Evolutionary conservation across 768 basidiomycete genomes (phyloP).

Genomic region (Chalciporus chontae): DNA sequence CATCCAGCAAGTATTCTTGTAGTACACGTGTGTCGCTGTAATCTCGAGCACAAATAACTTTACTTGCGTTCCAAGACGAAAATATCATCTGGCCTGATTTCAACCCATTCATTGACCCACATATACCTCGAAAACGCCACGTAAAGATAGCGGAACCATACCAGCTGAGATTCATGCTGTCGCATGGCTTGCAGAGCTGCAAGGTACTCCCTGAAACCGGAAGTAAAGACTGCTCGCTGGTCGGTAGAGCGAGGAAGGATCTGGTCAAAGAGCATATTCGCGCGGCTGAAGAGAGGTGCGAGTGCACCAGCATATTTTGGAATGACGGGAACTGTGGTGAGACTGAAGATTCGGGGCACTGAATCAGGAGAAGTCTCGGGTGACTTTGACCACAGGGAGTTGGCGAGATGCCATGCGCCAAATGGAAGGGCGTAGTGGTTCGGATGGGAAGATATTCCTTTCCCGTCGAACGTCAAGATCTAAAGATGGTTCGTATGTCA

Average conservation of each 20-base stretch:
- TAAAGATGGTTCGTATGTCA: constrained; percentile 27
- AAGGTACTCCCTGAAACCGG: constrained; percentile 53
- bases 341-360: constrained; percentile 48
- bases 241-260: constrained; percentile 4
- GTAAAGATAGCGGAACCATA: constrained; percentile 90
- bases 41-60: not conserved
- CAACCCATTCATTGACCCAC: constrained; percentile 88
- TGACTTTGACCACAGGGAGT: constrained; percentile 25
- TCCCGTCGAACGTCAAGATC: constrained; percentile 83
- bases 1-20: not conserved
- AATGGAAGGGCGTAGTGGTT: constrained; percentile 75
- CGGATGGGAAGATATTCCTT: constrained; percentile 79
- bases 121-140: constrained; percentile 79
- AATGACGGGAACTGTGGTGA: constrained; percentile 53
- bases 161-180: constrained; percentile 70
- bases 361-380: constrained; percentile 29
- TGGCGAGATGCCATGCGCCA: constrained; percentile 48
- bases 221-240: constrained; percentile 43
- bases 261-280: constrained; percentile 30
- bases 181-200: constrained; percentile 65
- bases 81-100: constrained; percentile 31
- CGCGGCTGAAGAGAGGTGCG: constrained; percentile 49
- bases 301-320: constrained; percentile 62
- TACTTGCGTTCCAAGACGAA: not conserved
- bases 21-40: not conserved